Conservation (phyloP, 306 rosid genomes). For the Abrus pulchellus region DNA sequence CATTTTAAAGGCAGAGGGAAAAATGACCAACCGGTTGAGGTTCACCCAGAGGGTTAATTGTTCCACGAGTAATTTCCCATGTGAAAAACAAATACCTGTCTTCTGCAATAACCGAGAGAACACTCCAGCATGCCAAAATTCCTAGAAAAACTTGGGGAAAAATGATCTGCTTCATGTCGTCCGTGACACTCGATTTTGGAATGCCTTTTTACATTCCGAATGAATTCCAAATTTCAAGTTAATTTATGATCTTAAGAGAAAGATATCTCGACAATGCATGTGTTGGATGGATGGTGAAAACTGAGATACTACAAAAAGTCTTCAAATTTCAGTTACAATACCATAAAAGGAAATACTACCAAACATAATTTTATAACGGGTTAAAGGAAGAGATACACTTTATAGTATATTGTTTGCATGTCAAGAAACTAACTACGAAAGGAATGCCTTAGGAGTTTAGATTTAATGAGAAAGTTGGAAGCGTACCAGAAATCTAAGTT, state of each 20-base stretch:
- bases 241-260: background rate
- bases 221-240: background rate
- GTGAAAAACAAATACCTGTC: slow-evolving; percentile 68
- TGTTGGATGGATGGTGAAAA: background rate
- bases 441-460: background rate
- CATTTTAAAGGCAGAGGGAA: background rate
- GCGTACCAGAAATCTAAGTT: slow-evolving; percentile 30
- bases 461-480: slow-evolving; percentile 10
- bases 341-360: background rate
- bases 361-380: background rate
- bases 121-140: slow-evolving; percentile 59
- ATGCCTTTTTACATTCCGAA: background rate
- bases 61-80: slow-evolving; percentile 73
- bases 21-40: slow-evolving; percentile 67
- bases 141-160: slow-evolving; percentile 51
- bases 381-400: background rate
- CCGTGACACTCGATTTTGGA: background rate
- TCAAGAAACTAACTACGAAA: slow-evolving; percentile 12
- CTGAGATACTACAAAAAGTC: background rate
- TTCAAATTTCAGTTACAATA: background rate
- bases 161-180: slow-evolving; percentile 59
- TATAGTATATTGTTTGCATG: background rate
- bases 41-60: slow-evolving; percentile 73
- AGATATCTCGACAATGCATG: background rate
- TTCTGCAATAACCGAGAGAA: slow-evolving; percentile 66